These are phyloP conservation scores for Globisporangium camurandrum DNA, from an alignment of 352 stramenopile genomes.

Conservation along the genomic window DNA sequence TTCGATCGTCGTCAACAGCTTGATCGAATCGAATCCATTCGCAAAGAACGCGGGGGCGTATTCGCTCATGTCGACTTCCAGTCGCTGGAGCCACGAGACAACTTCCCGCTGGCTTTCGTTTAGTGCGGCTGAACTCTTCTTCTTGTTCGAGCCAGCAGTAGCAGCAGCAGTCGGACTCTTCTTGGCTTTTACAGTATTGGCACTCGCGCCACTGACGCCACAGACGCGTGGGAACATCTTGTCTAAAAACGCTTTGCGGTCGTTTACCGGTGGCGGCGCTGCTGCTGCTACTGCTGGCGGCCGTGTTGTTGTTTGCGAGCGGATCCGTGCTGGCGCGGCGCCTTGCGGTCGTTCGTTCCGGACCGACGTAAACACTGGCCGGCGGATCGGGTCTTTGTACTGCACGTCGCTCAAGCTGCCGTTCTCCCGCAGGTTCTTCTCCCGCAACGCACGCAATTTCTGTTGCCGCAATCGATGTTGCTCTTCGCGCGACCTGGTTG, in stretches of 20 bases:
- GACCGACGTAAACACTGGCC: not conserved
- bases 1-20: slow-evolving; percentile 72
- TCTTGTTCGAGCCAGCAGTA: slow-evolving; percentile 28
- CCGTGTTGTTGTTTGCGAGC: not conserved
- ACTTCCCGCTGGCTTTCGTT: slow-evolving; percentile 73
- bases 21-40: slow-evolving; percentile 85
- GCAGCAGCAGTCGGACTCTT: slow-evolving; percentile 19
- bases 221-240: slow-evolving; percentile 79
- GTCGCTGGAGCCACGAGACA: slow-evolving; percentile 57
- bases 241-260: slow-evolving; percentile 64
- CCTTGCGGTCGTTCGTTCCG: not conserved
- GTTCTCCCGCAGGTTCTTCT: slow-evolving; percentile 16
- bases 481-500: slow-evolving; percentile 41
- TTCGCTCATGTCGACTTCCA: slow-evolving; percentile 79
- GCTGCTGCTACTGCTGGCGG: not conserved
- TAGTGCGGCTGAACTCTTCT: slow-evolving; percentile 30
- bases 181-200: slow-evolving; percentile 16
- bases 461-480: slow-evolving; percentile 43
- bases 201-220: slow-evolving; percentile 19
- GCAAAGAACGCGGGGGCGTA: slow-evolving; percentile 83
- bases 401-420: slow-evolving; percentile 15
- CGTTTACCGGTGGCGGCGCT: slow-evolving; percentile 15
- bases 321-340: not conserved
- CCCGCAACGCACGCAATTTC: slow-evolving; percentile 16
- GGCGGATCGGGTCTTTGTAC: not conserved